These are phyloP conservation scores for Amanita phalloides DNA, from an alignment of 768 basidiomycete genomes.

Conservation along the genomic window DNA sequence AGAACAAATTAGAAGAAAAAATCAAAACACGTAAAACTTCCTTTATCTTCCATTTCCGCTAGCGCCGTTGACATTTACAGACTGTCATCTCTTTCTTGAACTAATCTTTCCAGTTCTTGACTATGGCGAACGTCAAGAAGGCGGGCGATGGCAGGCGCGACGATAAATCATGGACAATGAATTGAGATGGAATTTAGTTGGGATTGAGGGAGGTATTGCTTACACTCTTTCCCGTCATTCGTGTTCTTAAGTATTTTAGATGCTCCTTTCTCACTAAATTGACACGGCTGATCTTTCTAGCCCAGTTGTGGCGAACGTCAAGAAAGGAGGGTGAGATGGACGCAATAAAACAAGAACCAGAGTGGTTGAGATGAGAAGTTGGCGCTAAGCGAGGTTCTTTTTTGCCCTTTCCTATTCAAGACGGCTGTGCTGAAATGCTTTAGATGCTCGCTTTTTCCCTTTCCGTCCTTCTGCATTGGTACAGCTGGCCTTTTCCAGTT, in stretches of 20 bases:
- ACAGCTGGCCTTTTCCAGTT: background rate
- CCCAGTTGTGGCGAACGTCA: too few species aligned
- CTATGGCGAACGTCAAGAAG: background rate
- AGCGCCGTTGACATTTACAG: background rate
- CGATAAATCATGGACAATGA: background rate
- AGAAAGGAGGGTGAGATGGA: too few species aligned
- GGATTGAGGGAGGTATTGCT: background rate
- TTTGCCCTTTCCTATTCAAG: background rate
- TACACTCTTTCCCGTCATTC: too few species aligned
- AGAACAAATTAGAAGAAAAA: background rate
- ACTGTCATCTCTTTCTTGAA: background rate
- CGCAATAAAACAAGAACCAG: background rate
- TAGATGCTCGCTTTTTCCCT: background rate
- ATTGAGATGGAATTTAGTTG: background rate
- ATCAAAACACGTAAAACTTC: background rate
- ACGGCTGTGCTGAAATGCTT: too few species aligned
- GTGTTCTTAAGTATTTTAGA: too few species aligned
- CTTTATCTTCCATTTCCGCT: background rate
- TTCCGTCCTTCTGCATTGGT: background rate
- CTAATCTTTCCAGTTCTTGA: background rate
- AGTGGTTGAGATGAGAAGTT: background rate
- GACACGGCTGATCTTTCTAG: background rate
- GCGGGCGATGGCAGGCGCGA: background rate
- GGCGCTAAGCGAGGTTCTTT: background rate
- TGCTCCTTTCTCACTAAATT: too few species aligned